phyloP scores from a whole-genome alignment of 257 asterid genomes.

The Rauvolfia tetraphylla region DNA sequence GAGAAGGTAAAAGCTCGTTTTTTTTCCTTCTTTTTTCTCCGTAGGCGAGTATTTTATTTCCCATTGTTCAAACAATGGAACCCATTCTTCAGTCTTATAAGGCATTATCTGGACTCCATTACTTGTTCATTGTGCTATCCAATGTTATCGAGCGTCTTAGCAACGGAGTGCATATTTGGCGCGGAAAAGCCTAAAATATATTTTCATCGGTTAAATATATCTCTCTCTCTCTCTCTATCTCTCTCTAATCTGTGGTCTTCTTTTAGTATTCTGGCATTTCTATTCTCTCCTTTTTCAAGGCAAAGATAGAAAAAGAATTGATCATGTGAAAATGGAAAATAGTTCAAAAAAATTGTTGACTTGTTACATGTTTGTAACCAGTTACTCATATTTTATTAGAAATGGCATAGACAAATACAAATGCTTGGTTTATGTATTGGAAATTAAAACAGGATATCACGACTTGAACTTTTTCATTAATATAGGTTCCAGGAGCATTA shows the following conservation, averaged over 20 bases:
- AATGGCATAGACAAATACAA: not conserved
- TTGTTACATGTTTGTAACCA: not conserved
- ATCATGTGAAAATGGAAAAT: not conserved
- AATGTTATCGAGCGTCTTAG: not conserved
- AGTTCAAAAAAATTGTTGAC: not conserved
- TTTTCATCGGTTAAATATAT: not conserved
- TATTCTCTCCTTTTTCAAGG: not conserved
- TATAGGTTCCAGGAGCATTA: constrained; percentile 88
- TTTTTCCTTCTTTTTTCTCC: constrained; percentile 2
- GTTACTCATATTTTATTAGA: not conserved
- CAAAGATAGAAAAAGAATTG: not conserved
- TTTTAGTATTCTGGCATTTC: not conserved
- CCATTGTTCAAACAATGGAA: not conserved
- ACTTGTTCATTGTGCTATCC: not conserved
- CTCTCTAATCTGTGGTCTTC: not conserved
- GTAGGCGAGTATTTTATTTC: not conserved
- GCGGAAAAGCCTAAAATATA: not conserved
- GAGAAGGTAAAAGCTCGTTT: constrained; percentile 56
- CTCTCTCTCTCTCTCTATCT: not conserved
- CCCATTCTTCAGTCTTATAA: not conserved
- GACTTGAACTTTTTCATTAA: not conserved
- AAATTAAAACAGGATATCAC: not conserved
- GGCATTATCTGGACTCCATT: not conserved
- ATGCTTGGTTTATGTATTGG: not conserved
- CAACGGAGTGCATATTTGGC: not conserved